These are phyloP conservation scores for Biancaea sappan DNA, from an alignment of 306 rosid genomes.

Conservation along the genomic window DNA sequence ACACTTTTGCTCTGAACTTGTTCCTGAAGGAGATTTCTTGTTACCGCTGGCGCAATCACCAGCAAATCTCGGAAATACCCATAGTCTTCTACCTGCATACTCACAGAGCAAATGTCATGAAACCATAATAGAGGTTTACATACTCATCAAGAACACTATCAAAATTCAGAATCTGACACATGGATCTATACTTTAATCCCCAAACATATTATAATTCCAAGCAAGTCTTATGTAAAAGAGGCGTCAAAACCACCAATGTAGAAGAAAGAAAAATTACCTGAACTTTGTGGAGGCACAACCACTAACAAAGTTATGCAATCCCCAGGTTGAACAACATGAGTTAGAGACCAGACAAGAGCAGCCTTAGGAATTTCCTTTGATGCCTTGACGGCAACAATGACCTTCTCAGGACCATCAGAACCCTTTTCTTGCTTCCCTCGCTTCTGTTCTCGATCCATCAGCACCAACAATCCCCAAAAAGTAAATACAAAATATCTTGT, in stretches of 20 bases:
- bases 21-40: slow-evolving; percentile 58
- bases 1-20: slow-evolving; percentile 68
- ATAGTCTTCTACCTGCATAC: slow-evolving; percentile 72
- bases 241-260: slow-evolving; percentile 19
- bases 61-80: slow-evolving; percentile 94
- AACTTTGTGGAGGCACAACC: slow-evolving; percentile 83
- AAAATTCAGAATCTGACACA: background rate
- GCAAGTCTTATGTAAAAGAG: background rate
- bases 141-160: background rate
- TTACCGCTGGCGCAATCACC: slow-evolving; percentile 88
- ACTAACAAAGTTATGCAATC: slow-evolving; percentile 94
- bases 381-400: slow-evolving; percentile 95
- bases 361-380: slow-evolving; percentile 89
- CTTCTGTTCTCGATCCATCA: slow-evolving; percentile 81
- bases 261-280: slow-evolving; percentile 53
- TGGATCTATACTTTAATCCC: slow-evolving; percentile 12
- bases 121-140: slow-evolving; percentile 5
- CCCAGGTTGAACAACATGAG: slow-evolving; percentile 98
- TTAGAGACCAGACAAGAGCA: slow-evolving; percentile 96
- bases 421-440: slow-evolving; percentile 78
- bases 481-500: background rate
- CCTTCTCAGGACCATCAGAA: slow-evolving; percentile 79
- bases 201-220: background rate
- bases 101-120: slow-evolving; percentile 9
- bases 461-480: slow-evolving; percentile 27